phyloP scores from a whole-genome alignment of 1,284 basidiomycete genomes.

The Malassezia sp. region DNA sequence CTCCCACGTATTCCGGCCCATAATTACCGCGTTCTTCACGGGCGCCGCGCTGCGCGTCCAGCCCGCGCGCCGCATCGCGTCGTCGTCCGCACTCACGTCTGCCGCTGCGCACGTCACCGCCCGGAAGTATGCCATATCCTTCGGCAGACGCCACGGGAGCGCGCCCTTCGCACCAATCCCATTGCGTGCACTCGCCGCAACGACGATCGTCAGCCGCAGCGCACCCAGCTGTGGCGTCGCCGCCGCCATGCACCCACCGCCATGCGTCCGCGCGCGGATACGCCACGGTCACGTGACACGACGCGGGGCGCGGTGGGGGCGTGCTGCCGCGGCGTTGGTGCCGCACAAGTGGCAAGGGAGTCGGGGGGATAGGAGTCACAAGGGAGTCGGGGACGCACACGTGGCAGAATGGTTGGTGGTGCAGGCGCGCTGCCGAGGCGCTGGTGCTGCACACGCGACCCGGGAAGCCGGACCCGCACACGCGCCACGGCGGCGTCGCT shows the following conservation, averaged over 20 bases:
- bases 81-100: constrained; percentile 3
- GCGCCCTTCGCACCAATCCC: constrained; percentile 68
- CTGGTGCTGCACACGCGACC: too few species aligned
- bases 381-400: too few species aligned
- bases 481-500: too few species aligned
- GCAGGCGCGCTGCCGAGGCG: too few species aligned
- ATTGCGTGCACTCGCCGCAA: constrained; percentile 74
- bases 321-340: too few species aligned
- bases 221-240: constrained; percentile 13
- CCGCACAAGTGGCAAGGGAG: too few species aligned
- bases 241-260: neutral
- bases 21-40: constrained; percentile 68
- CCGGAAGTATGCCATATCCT: constrained; percentile 89
- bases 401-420: too few species aligned
- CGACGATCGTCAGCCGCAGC: constrained; percentile 65
- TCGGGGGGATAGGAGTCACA: too few species aligned
- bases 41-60: constrained; percentile 25
- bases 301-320: too few species aligned
- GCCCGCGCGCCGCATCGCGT: constrained; percentile 8
- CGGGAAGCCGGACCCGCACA: too few species aligned
- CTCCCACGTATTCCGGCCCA: constrained; percentile 97
- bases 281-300: too few species aligned
- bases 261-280: too few species aligned
- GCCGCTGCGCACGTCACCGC: constrained; percentile 58
- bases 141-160: constrained; percentile 79